Conservation (phyloP, 1,284 basidiomycete species). For the Apiotrichum akiyoshidainum region DNA sequence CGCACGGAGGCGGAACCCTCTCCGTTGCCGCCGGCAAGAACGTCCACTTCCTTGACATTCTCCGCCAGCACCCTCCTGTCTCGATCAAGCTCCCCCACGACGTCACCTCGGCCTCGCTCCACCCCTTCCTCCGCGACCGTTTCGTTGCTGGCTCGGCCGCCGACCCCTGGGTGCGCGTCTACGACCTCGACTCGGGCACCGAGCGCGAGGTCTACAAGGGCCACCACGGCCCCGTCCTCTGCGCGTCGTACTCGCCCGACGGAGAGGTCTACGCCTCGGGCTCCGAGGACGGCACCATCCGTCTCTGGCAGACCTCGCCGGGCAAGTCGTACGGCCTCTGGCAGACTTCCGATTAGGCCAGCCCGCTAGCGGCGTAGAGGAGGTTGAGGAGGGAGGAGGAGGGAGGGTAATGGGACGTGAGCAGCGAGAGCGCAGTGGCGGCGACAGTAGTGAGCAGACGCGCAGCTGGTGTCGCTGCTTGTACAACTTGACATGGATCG, state of each 20-base stretch:
- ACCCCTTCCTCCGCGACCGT: conserved; percentile 79
- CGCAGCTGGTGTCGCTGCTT: not conserved
- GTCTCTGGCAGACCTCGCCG: conserved; percentile 92
- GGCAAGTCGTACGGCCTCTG: conserved; percentile 90
- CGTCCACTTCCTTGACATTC: conserved; percentile 69
- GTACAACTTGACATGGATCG: conserved; percentile 7
- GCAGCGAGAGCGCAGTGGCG: too few species aligned
- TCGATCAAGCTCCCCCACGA: conserved; percentile 65
- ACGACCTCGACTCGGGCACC: conserved; percentile 76
- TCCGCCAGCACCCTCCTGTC: conserved; percentile 55
- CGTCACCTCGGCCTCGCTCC: conserved; percentile 86
- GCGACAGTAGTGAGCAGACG: not conserved
- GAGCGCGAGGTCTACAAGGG: conserved; percentile 92
- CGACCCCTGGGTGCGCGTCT: conserved; percentile 96
- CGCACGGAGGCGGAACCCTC: conserved; percentile 75
- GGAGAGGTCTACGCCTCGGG: conserved; percentile 98
- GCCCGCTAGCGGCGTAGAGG: not conserved
- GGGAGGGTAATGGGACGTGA: too few species aligned
- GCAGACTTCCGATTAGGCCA: conserved; percentile 57
- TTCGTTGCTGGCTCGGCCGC: conserved; percentile 87
- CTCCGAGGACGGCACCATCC: conserved; percentile 76
- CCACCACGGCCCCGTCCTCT: conserved; percentile 95
- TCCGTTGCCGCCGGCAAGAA: conserved; percentile 88
- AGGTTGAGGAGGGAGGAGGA: not conserved
- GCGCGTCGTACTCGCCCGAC: conserved; percentile 89